These are phyloP conservation scores for Dipodascopsis tothii DNA, from an alignment of 805 yeast genomes.

Conservation along the genomic window DNA sequence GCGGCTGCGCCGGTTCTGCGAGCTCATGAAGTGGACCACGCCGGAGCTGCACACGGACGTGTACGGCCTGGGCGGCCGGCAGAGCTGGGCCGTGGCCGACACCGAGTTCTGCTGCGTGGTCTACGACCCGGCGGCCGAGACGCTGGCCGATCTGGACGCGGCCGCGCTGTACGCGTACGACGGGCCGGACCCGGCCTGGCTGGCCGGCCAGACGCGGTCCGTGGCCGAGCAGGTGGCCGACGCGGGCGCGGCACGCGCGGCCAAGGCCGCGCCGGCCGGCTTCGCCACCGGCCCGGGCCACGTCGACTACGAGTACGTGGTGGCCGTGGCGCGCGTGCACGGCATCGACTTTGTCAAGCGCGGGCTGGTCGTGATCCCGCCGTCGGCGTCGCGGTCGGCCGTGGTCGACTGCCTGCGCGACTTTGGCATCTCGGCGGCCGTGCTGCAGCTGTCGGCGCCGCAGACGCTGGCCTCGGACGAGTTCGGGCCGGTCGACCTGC, in stretches of 20 bases:
- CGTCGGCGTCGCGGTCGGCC: conserved; percentile 6
- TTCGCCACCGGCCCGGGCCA: not conserved
- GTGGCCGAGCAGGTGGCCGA: not conserved
- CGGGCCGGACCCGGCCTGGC: not conserved
- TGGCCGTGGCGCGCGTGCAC: conserved; percentile 1
- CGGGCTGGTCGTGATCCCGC: conserved; percentile 12
- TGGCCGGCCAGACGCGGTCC: not conserved
- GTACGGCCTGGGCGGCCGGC: not conserved
- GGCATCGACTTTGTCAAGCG: conserved; percentile 4
- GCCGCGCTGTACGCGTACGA: not conserved
- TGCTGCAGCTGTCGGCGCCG: conserved; percentile 1
- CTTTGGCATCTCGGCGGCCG: conserved; percentile 6
- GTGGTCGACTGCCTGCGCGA: conserved; percentile 1
- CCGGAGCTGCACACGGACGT: not conserved
- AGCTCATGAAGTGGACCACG: not conserved
- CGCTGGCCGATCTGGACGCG: not conserved
- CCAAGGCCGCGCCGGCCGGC: not conserved
- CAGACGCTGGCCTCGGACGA: not conserved
- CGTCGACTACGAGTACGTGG: not conserved
- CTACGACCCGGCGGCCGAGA: not conserved
- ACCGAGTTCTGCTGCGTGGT: not conserved
- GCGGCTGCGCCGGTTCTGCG: not conserved
- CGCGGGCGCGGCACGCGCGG: not conserved
- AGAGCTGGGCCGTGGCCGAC: not conserved
- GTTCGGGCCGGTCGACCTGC: conserved; percentile 5